Base-by-base conservation (phyloP, 2,329 filamentous ascomycete genomes). In the Bipolaris zeicola region DNA sequence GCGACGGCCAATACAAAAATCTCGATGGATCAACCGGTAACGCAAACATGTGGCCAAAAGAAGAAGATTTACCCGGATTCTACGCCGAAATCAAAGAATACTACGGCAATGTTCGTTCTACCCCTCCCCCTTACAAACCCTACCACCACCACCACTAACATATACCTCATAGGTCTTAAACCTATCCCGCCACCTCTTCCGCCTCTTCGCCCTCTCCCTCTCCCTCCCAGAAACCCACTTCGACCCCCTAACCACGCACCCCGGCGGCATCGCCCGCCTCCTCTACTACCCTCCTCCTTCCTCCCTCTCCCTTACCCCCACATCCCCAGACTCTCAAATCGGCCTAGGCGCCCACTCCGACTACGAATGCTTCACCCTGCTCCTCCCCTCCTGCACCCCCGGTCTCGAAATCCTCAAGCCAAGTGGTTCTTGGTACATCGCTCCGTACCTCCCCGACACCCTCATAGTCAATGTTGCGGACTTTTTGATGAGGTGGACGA, bases 391-490 rank as follows among this genome's bases (percentile, higher is more conserved):
- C 18, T 55, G 57, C 1, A 67, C 66, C 0, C 69, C 71, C 0
- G 73, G 73, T 3, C 65, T 76, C 6, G 73, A 76, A 39, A 71
- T 76, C 20, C 61, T 76, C 24, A 70, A 67, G 3, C 71, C 70
- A 1, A 67, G 66, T 1, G 69, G 67, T 0, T 39, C 62, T 3
- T 77, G 73, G 73, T 67, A 70, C 33, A 45, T 64, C 3, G 70
- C 79, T 0, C 59, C 63, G 3, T 78, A 80, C 2, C 65, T 80
- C 1, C 72, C 74, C 1, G 78, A 74, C 1, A 75, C 80, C 0
- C 76, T 83, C 43, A 80, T 84, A 14, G 79, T 84, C n/a, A 84
- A 84, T 50, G 79, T 83, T 16, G 82, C 77, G 5, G 80, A 84
- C 62, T 81, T 78, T 50, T 66, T 84, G 58, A 81, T 81, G 76